These are phyloP conservation scores for Pisolithus orientalis DNA, from an alignment of 768 basidiomycete species.

Conservation along the genomic window DNA sequence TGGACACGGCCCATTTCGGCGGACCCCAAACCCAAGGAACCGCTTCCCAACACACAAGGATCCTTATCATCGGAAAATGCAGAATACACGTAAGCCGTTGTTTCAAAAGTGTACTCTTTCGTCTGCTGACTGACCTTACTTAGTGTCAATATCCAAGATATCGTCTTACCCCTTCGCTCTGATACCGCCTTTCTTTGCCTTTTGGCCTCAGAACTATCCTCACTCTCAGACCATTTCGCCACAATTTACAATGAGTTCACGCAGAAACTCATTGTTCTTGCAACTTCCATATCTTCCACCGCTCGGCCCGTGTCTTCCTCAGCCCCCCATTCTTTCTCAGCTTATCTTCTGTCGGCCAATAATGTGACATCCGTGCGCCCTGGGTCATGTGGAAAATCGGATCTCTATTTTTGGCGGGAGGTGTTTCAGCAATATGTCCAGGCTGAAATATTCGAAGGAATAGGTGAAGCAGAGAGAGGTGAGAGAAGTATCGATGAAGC, in stretches of 20 bases:
- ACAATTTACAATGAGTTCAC: constrained; percentile 47
- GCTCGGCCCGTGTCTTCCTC: constrained; percentile 29
- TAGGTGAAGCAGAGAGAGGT: constrained; percentile 56
- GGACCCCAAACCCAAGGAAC: constrained; percentile 1
- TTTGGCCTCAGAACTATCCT: constrained; percentile 53
- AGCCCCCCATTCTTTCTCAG: constrained; percentile 24
- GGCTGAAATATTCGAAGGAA: constrained; percentile 76
- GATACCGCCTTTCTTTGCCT: constrained; percentile 78
- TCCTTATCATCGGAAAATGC: background rate
- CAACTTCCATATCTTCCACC: constrained; percentile 28
- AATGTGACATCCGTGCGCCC: constrained; percentile 34
- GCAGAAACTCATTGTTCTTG: constrained; percentile 41
- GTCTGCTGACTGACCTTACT: background rate
- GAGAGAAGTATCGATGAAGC: constrained; percentile 66
- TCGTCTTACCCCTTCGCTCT: constrained; percentile 74
- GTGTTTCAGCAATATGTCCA: constrained; percentile 87
- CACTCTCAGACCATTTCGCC: constrained; percentile 46
- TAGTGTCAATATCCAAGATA: constrained; percentile 32
- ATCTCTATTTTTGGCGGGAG: constrained; percentile 85
- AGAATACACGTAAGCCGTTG: constrained; percentile 6
- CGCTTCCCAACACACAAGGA: background rate
- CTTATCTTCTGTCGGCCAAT: constrained; percentile 21
- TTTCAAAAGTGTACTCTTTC: background rate
- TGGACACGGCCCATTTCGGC: background rate
- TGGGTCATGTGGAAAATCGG: constrained; percentile 32